Percentiles rank a stretch among this genome's conserved stretches.
phyloP scores from a whole-genome alignment of 2,329 filamentous ascomycete genomes.

The Calonectria ilicicola region DNA sequence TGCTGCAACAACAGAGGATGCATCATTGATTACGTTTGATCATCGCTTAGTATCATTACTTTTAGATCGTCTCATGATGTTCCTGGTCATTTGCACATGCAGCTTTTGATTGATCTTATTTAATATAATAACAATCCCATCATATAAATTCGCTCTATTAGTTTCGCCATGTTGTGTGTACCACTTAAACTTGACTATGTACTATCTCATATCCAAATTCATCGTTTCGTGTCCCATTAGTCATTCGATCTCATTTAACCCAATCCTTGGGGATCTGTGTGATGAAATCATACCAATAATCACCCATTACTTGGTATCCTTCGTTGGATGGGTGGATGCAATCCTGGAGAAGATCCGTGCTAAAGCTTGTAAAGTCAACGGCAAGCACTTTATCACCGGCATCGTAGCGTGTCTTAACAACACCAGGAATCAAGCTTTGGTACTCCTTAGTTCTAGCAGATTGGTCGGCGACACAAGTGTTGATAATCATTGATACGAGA shows the following conservation, averaged over 20 bases:
- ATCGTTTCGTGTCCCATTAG: background rate
- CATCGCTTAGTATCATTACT: no score
- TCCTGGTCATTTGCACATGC: no score
- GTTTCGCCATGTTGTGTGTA: background rate
- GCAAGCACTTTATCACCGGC: constrained; percentile 44
- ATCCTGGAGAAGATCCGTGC: constrained; percentile 38
- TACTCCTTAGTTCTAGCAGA: constrained; percentile 30
- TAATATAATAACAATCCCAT: no score
- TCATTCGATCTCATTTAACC: constrained; percentile 17
- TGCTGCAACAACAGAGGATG: no score
- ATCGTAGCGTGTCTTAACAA: constrained; percentile 37
- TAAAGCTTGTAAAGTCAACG: constrained; percentile 46
- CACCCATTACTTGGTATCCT: constrained; percentile 46
- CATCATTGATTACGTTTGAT: no score
- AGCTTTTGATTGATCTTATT: no score
- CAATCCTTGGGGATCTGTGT: constrained; percentile 47
- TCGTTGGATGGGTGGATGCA: constrained; percentile 49
- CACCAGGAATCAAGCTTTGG: constrained; percentile 42
- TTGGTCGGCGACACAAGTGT: constrained; percentile 10
- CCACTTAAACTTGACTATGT: no score
- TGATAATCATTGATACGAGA: constrained; percentile 24
- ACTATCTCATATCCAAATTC: no score
- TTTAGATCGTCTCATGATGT: no score
- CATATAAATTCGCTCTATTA: background rate
- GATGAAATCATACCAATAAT: constrained; percentile 51